Evolutionary conservation across 2,329 filamentous ascomycete genomes (phyloP).

Genomic region (Massarina eburnea): DNA sequence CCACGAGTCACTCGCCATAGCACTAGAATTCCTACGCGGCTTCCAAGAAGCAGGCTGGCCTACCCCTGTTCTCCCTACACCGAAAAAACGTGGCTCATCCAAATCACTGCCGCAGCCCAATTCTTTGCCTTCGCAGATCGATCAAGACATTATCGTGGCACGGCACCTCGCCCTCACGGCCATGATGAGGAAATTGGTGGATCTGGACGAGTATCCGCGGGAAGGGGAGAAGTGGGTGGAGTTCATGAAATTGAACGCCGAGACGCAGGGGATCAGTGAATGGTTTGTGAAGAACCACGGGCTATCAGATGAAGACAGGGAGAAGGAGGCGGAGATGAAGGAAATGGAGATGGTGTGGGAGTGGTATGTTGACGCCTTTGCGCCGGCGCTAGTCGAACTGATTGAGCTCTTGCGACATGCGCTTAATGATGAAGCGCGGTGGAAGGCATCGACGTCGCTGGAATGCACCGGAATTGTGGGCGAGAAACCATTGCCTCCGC

Average conservation of each 20-base stretch:
- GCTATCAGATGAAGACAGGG: neutral
- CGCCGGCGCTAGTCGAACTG: neutral
- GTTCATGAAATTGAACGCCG: neutral
- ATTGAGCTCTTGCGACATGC: neutral
- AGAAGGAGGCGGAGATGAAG: neutral
- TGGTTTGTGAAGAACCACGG: neutral
- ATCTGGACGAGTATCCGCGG: neutral
- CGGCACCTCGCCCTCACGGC: neutral
- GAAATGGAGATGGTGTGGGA: neutral
- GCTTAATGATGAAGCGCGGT: neutral
- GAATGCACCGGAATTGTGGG: no score
- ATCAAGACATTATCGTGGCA: neutral
- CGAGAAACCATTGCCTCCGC: neutral
- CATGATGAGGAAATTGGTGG: neutral
- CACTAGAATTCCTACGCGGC: neutral
- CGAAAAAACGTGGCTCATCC: neutral
- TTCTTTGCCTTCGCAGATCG: neutral
- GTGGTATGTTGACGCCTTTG: slow-evolving; percentile 1
- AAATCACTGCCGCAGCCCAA: neutral
- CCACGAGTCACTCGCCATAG: neutral
- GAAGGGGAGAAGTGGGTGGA: neutral
- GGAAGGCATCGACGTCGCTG: no score
- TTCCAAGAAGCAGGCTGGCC: neutral
- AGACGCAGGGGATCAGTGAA: neutral
- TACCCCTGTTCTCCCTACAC: neutral